Base-by-base conservation (phyloP, 2,329 filamentous ascomycete genomes). In the Colletotrichum tropicicola region DNA sequence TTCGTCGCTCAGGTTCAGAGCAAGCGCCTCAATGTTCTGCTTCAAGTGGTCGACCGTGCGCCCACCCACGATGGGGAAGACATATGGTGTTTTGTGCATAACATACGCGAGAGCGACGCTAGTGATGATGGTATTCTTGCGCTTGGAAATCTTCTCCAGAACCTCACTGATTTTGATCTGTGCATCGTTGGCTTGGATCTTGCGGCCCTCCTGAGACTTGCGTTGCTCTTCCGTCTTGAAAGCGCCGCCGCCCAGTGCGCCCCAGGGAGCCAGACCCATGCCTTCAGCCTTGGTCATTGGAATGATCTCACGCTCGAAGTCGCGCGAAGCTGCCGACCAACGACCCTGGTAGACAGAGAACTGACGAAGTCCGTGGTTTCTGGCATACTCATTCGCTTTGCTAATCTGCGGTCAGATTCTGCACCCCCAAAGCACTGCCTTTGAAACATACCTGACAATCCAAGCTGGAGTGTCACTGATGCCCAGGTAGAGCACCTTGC, bases 1-100 rank as follows among this genome's bases (percentile, higher is more conserved):
- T 64, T 90, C 83, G 0, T 81, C 73, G 0, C 79, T 84, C 35
- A 94, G 78, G 58, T 83, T 78, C 43, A 93, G 78, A 1, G 80
- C 82, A 37, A 94, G 80, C 0, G 90, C 89, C 70, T 90, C 85
- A 68, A 93, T 90, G 71, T 93, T 93, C 61, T 82, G 83, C 72
- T 89, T 85, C 41, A 94, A 78, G 72, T 94, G 91, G 52, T 90
- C 87, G 9, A 92, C 75, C 70, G 89, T 93, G 10, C 91, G 84
- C 0, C 89, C 89, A 10, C 91, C 91, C 5, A 93, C 81, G 41
- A 94, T 88, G 1, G 92, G 92, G 72, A 92, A 92, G 12, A 93
- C 89, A 70, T 92, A 88, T 0, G 90, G 86, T 1, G 89, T 81
- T 78, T 93, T 93, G 68, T 88, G 84, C 83, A 92, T 85, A 13